Base-by-base conservation (phyloP, 345 rosid species). In the Eucalyptus erythrocorys region DNA sequence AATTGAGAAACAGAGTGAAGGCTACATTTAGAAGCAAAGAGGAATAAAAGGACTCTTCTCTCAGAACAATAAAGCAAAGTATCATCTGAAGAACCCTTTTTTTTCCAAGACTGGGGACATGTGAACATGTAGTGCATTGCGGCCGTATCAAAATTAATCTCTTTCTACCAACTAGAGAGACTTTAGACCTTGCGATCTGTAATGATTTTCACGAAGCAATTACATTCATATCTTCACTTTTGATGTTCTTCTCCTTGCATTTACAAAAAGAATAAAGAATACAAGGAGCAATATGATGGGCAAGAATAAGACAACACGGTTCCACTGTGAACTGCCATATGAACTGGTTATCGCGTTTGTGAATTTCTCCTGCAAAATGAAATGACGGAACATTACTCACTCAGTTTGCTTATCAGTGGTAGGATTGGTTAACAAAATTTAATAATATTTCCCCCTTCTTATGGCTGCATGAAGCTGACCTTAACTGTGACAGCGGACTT, bases 141-240 rank as follows among this genome's bases (percentile, higher is more conserved):
- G 3, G 55, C 86, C 40, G 42, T 49, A 85, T 47, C 86, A 85
- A 85, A 49, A 51, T 86, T n/a, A 86, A 32, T 49, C 61, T 55
- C 87, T 86, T 21, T 86, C 45, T 50, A 19, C 87, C 42, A 55
- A 21, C 87, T 8, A 86, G n/a, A 43, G 47, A 86, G 45, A 86
- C 61, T 32, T 86, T 51, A 51, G 42, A 86, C 45, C 87, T 86
- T 86, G 45, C 47, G n/a, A 48, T 26, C 61, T 79, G 34, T 49
- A 43, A 48, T 50, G 51, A 34, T 48, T 71, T 42, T 24, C 11
- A 32, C 22, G 55, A 50, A 43, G 47, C 85, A 48, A 50, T 76
- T 64, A 88, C 15, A 87, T 89, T 55, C 87, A 96, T 92, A 96
- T 93, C 93, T 97, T 96, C 89, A 96, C 90, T 93, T 96, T 96